Evolutionary conservation across 106 monocot genomes (phyloP), one percentile per base, ranked within the genome.

Genomic region (Platanthera zijinensis): DNA sequence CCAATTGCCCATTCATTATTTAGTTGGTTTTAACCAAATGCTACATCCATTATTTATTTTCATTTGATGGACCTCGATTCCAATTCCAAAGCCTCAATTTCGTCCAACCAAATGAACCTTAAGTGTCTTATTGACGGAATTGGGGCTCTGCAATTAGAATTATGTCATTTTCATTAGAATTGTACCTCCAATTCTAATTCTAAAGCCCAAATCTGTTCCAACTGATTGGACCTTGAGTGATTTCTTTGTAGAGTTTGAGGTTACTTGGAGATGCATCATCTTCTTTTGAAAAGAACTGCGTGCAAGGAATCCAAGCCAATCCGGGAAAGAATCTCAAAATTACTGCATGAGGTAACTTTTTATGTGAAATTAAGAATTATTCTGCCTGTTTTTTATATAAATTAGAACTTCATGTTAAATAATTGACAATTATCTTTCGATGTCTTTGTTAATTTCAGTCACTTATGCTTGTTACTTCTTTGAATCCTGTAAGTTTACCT

Each of bases 231-330:
- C 39, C 68, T 32, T 12, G 61, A 47, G 14, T 76, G 49, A 32
- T 72, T 82, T 54, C 15, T 66, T 66, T 28, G 28, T 74, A 99
- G 99, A 94, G 94, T 69, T 47, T 99, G 86, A 92, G 99, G 70
- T 70, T 99, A 76, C 90, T 99, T 84, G 92, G 89, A 71, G 99
- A 99, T 85, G 92, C 94, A 56, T 86, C 94, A 10, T 71, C 75
- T 70, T 99, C 99, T 49, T 94, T 99, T 79, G 99, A 99, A 68
- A 94, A 94, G 86, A 99, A 99, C 79, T 99, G 99, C 83, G 88
- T 99, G 56, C 88, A 85, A 11, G 99, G 99, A 71, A 99, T 99
- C 83, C 75, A 90, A 88, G 99, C 99, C 62, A 99, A 99, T n/a
- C 71, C 82, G 56, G 53, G 77, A 86, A 71, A 94, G 92, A 74